Evolutionary conservation across 768 basidiomycete genomes (phyloP), one percentile per base, ranked within the genome.

Genomic region (Piloderma croceum): DNA sequence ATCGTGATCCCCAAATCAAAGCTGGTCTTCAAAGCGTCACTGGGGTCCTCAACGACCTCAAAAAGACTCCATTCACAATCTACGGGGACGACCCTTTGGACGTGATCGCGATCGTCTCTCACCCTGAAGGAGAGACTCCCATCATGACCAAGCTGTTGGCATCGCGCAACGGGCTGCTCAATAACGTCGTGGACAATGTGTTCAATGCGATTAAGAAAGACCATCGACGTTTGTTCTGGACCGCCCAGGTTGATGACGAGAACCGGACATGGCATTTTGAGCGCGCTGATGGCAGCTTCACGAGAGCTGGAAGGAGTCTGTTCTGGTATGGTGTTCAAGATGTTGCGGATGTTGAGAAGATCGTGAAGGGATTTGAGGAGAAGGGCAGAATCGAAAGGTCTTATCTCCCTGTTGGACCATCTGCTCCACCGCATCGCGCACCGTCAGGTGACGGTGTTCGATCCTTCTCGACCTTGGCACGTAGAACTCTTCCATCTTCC

Each of bases 11-110:
- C 7, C 91, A 92, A 34, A 84, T 99, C 33, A 74, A 83, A 18
- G 68, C 80, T 19, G 94, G 92, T 23, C 74, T 73, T 46, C 78
- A 84, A 53, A 89, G 87, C 50, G 88, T 97, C 45, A 83, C 92
- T 2, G 88, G 87, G 34, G 83, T 93, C 24, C 76, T 99, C 54
- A 80, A 76, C 56, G 77, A 80, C 17, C 73, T 97, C 52, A 83
- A 88, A 61, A 74, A 78, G 48, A 77, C 81, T 0, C 88, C 91
- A 0, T 93, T 83, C 71, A 91, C 90, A 12, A 83, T 99, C 53
- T 97, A 98, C 60, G 94, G 91, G n/a, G 94, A 99, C 61, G 96
- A 99, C 61, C 91, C 92, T 7, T 76, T 97, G 46, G 94, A 99
- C 53, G 90, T 89, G 25, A 73, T 99, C 37, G 96, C 93, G 17